These are phyloP conservation scores for Alisma plantagoaquatica DNA, from an alignment of 106 monocot genomes.

Conservation along the genomic window DNA sequence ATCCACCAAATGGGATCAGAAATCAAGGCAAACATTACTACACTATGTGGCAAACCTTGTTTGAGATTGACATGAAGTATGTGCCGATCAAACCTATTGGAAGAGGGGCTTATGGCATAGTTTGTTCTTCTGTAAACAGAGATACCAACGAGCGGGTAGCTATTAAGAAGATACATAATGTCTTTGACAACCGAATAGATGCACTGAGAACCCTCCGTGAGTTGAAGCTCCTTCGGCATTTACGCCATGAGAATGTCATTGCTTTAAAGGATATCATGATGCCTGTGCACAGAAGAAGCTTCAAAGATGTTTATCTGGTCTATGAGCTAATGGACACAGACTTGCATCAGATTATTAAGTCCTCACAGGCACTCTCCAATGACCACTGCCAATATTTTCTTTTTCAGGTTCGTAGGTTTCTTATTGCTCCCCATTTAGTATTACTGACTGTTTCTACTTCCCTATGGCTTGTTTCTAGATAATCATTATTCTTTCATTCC, in stretches of 20 bases:
- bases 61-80: constrained; percentile 71
- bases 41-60: constrained; percentile 58
- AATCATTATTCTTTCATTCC: no score
- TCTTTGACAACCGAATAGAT: constrained; percentile 63
- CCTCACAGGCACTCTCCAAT: constrained; percentile 58
- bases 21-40: constrained; percentile 49
- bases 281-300: constrained; percentile 32
- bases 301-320: constrained; percentile 68
- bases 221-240: constrained; percentile 51
- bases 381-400: constrained; percentile 74
- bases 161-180: constrained; percentile 65
- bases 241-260: constrained; percentile 63
- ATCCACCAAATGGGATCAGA: constrained; percentile 54
- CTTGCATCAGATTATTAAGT: constrained; percentile 70
- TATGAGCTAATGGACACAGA: constrained; percentile 76
- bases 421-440: no score
- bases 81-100: constrained; percentile 67
- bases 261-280: constrained; percentile 69
- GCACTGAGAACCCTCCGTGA: constrained; percentile 60
- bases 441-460: no score
- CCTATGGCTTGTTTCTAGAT: no score
- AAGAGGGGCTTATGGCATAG: constrained; percentile 65
- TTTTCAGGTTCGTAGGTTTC: constrained; percentile 69
- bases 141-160: constrained; percentile 68
- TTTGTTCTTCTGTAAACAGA: constrained; percentile 56